Evolutionary conservation across 2,329 filamentous ascomycete genomes (phyloP), one percentile per base, ranked within the genome.

Genomic region (Davidsoniella neocaledoniae): DNA sequence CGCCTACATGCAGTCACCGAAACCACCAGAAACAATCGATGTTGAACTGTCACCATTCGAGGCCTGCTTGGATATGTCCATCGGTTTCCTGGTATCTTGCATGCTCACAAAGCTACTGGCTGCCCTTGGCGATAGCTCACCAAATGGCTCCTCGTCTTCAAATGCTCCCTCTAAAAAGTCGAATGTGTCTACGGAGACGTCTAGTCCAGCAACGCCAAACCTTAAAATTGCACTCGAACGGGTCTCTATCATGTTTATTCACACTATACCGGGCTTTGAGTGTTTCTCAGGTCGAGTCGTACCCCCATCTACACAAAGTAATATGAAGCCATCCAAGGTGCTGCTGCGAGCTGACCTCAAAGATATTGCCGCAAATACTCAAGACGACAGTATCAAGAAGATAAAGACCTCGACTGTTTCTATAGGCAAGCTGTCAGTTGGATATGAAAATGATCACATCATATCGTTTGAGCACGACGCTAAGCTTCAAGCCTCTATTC

Each of bases 401-500:
- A 60, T 9, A 19, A 56, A 66, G 43, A 60, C 17, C 17, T 50
- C 40, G 9, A 33, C 63, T 56, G 14, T 45, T 54, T 36, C 54
- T 57, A 12, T 49, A 59, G 38, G 66, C 58, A 4, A 68, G 61
- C 39, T 83, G 56, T 67, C 66, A 0, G 77, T 83, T 56, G 77
- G 78, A 1, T 81, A 82, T 58, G 68, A 70, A 2, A 68, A 74
- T 53, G 76, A 75, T 38, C 72, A 78, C 50, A 79, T 83, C 36
- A 54, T 83, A 36, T 79, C 74, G 1, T 82, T 83, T 54, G 73
- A 80, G 55, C 68, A 70, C 38, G 68, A 66, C 16, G 64, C 70
- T 36, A 72, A 75, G 43, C 72, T 79, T 70, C 71, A 70, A 37
- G 68, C 73, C 25, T 82, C 77, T 2, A 68, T 77, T 2, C 68